Base-by-base conservation (phyloP, 129 eudicot species). In the Helianthus tuberosus region DNA sequence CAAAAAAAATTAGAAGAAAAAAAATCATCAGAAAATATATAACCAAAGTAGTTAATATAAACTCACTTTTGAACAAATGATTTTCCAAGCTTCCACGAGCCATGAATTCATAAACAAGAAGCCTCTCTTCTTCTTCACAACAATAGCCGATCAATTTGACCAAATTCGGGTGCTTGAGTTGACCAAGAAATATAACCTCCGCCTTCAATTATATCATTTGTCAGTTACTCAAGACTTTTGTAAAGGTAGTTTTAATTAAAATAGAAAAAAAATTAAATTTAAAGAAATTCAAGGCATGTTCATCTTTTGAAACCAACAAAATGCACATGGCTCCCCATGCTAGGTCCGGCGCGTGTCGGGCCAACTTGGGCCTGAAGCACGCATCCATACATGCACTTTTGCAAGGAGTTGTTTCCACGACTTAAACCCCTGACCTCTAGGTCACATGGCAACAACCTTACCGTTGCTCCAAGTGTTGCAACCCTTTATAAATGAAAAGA, bases 41-140 rank as follows among this genome's bases (percentile, higher is more conserved):
- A 58, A 36, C 6, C 6, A 15, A 29, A 4, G 10, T 54, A 64
- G 50, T 25, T 4, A 29, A 71, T 52, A 44, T 36, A 55, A 64
- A 46, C 78, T 82, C 83, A 94, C 98, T 84, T 51, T 88, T 94
- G 75, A 94, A 94, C 53, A 94, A 70, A 85, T 94, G 98, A 79
- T 94, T 91, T 76, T 94, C 98, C 72, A 94, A 73, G 85, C 99
- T 95, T 65, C 99, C 99, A n/a, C 94, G 79, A 20, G 99, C 82
- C 99, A 95, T 86, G 83, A 95, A 95, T 69, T 95, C 99, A 52
- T 95, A 95, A 4, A 95, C 94, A 14, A 95, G 96, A 12, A 95
- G 88, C 38, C 99, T 69, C 54, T 95, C 96, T 76, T 91, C 96
- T 41, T 95, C 99, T 71, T 95, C 97, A 65, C 99, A 95, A 29